These are phyloP conservation scores for Neurospora sp. DNA, from an alignment of 495 filamentous ascomycete species.

Conservation along the genomic window DNA sequence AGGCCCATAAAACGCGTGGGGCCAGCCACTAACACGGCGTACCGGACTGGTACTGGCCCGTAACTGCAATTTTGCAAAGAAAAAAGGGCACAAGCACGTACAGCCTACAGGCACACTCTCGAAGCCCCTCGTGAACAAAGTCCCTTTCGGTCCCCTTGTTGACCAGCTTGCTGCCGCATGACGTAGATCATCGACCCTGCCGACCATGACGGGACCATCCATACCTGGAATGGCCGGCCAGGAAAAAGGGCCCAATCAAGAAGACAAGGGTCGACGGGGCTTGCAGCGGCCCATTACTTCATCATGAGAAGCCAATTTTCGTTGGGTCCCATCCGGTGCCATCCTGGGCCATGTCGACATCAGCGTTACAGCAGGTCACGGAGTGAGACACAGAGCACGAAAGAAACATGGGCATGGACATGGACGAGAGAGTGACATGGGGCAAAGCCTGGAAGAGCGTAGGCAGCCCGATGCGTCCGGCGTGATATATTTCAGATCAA, in stretches of 20 bases:
- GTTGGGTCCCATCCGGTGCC: not conserved
- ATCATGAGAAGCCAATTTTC: not conserved
- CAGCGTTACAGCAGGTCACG: not conserved
- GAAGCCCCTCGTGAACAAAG: not conserved
- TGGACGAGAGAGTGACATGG: not conserved
- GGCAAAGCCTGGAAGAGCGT: not conserved
- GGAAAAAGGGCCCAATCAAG: not conserved
- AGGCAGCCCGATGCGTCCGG: not conserved
- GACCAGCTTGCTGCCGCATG: slow-evolving; percentile 1
- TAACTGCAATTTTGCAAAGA: not conserved
- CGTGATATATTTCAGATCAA: not conserved
- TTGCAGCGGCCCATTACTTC: not conserved
- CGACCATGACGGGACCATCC: not conserved
- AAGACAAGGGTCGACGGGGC: not conserved
- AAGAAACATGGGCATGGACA: not conserved
- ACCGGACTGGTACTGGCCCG: not conserved
- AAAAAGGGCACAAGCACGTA: not conserved
- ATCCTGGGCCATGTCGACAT: not conserved
- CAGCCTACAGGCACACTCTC: not conserved
- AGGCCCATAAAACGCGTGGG: not conserved
- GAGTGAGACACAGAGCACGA: not conserved
- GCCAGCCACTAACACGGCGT: not conserved
- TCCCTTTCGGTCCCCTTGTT: not conserved
- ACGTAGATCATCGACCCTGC: slow-evolving; percentile 3
- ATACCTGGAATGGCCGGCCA: not conserved